Percentiles rank a stretch among this genome's conserved stretches.
Evolutionary conservation across 352 stramenopile species (phyloP).

Genomic region (Globisporangium carolinianum): DNA sequence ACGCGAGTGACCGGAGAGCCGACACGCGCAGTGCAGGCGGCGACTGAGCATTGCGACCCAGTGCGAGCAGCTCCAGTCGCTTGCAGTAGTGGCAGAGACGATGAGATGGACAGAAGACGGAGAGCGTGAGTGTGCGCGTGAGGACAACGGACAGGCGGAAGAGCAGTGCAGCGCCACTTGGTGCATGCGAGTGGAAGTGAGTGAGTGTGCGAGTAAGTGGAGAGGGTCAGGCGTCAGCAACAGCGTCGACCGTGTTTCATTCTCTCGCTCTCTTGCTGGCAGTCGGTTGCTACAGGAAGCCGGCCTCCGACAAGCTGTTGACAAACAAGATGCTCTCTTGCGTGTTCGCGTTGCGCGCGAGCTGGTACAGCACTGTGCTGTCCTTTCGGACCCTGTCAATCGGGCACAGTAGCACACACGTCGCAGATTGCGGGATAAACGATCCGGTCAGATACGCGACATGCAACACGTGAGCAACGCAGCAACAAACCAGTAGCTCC

Average conservation of each 20-base stretch:
- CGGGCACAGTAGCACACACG: not conserved
- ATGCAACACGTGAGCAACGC: slow-evolving; percentile 5
- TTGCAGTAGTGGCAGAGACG: not conserved
- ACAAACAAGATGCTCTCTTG: slow-evolving; percentile 87
- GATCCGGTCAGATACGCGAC: not conserved
- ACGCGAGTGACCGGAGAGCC: not conserved
- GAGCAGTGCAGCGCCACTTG: not conserved
- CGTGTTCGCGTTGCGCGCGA: slow-evolving; percentile 81
- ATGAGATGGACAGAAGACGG: not conserved
- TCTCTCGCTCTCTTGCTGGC: slow-evolving; percentile 6
- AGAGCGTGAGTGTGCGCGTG: not conserved
- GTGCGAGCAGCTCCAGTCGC: not conserved
- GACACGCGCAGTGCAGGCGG: not conserved
- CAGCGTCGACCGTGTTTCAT: not conserved
- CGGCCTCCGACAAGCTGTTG: slow-evolving; percentile 83
- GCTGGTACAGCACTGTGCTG: slow-evolving; percentile 75
- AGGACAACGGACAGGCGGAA: not conserved
- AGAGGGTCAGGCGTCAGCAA: not conserved
- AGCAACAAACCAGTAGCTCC: slow-evolving; percentile 1
- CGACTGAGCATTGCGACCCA: not conserved
- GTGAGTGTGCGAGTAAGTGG: no score
- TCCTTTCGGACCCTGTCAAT: slow-evolving; percentile 69
- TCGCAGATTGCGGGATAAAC: not conserved
- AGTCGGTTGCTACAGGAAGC: slow-evolving; percentile 49
- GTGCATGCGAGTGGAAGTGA: no score